Evolutionary conservation across 1,139 yeast genomes (phyloP), one percentile per base, ranked within the genome.

Genomic region (Yamadazyma blattariae): DNA sequence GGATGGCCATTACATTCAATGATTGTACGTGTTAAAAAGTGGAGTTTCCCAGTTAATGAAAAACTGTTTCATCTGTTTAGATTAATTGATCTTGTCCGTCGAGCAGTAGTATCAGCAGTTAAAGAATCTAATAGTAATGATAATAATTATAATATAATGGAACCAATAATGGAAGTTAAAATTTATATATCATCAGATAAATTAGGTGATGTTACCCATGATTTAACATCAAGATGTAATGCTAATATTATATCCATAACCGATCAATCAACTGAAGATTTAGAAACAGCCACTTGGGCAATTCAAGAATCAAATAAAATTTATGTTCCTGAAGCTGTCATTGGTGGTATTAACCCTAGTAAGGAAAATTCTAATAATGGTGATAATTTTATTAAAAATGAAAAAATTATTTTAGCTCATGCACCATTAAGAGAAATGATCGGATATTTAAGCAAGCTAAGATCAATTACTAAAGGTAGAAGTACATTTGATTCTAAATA

Each of bases 361-460:
- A n/a, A n/a, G n/a, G n/a, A n/a, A n/a, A n/a, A n/a, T n/a, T n/a
- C n/a, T n/a, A n/a, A n/a, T n/a, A n/a, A n/a, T n/a, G n/a, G n/a
- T n/a, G n/a, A n/a, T n/a, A n/a, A 17, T 5, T 7, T 5, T 5
- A 56, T 52, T 9, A 54, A 50, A 27, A 64, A 64, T 43, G 71
- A 71, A 35, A 84, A 85, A 50, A 63, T 75, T 3, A 75, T 90
- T 26, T 64, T 67, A 12, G 96, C 96, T 0, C 77, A 74, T 38
- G 90, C 90, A 0, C 97, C 98, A 8, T 66, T 92, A 48, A 73
- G 82, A 43, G 95, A 84, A 45, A 89, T 92, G 96, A 76, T 90
- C 36, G 96, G 97, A 1, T 92, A 92, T 54, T 71, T 88, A 36
- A 79, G 82, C 6, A 79, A 77, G 39, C 63, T 92, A 32, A 65